phyloP scores from a whole-genome alignment of 2,329 filamentous ascomycete species.

The Fusarium dimerum region DNA sequence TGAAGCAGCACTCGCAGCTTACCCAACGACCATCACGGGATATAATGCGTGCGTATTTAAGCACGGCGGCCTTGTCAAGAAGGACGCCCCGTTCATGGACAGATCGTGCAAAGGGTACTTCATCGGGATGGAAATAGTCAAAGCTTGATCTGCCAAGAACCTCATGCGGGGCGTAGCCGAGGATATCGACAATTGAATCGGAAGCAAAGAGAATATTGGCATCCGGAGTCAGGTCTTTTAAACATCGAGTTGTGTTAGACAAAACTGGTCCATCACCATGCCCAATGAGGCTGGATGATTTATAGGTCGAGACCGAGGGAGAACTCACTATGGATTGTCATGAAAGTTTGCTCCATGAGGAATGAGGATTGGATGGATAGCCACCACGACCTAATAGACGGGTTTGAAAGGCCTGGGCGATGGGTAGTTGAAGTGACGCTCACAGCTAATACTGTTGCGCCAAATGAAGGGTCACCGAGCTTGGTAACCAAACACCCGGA shows the following conservation, averaged over 20 bases:
- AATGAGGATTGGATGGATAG: constrained; percentile 15
- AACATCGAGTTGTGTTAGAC: constrained; percentile 6
- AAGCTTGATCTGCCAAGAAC: constrained; percentile 77
- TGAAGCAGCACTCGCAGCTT: constrained; percentile 86
- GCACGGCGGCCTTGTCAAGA: constrained; percentile 81
- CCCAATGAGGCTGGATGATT: neutral
- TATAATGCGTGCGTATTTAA: constrained; percentile 75
- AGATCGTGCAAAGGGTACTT: constrained; percentile 72
- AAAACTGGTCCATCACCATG: too few species aligned
- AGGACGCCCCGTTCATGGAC: constrained; percentile 73
- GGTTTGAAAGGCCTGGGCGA: neutral
- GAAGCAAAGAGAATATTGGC: constrained; percentile 82
- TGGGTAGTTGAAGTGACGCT: too few species aligned
- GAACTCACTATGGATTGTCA: constrained; percentile 81
- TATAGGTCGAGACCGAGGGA: neutral
- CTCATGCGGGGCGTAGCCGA: constrained; percentile 77
- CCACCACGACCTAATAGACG: constrained; percentile 9
- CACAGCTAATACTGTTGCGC: too few species aligned
- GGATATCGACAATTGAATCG: constrained; percentile 79
- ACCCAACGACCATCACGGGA: constrained; percentile 72
- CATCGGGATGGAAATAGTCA: constrained; percentile 83
- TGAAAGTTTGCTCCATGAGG: constrained; percentile 81
- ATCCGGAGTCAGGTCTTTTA: constrained; percentile 69
- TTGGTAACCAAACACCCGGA: too few species aligned
- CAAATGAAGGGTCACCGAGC: too few species aligned